A percentile compares a stretch with the other conserved stretches of the same genome.
phyloP scores from a whole-genome alignment of 1,284 basidiomycete species.

The Moesziomyces parantarcticus region DNA sequence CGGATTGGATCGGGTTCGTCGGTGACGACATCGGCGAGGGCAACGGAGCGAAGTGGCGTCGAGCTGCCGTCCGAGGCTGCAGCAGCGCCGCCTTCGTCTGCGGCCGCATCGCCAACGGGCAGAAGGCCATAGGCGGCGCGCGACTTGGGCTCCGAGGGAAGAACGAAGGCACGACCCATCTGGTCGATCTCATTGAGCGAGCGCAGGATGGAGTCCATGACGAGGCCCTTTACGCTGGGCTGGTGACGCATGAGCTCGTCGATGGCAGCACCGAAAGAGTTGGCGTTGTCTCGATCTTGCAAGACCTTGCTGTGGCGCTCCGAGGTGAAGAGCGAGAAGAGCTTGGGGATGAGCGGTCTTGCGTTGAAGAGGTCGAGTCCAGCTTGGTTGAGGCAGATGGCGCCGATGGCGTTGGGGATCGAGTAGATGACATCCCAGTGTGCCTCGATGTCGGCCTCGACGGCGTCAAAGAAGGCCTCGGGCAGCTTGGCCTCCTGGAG shows the following conservation, averaged over 20 bases:
- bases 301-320: conserved; percentile 86
- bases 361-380: conserved; percentile 83
- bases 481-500: conserved; percentile 93
- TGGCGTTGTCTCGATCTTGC: conserved; percentile 91
- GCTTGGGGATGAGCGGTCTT: conserved; percentile 81
- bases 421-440: conserved; percentile 82
- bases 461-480: conserved; percentile 84
- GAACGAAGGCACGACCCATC: conserved; percentile 73
- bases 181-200: conserved; percentile 72
- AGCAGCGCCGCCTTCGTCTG: conserved; percentile 20
- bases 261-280: conserved; percentile 85
- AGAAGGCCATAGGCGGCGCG: conserved; percentile 50
- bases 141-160: conserved; percentile 37
- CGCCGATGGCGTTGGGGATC: conserved; percentile 94
- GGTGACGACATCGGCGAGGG: conserved; percentile 52
- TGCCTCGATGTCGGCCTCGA: conserved; percentile 83
- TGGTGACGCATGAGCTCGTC: conserved; percentile 98
- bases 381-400: conserved; percentile 90
- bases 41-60: conserved; percentile 24
- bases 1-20: conserved; percentile 55
- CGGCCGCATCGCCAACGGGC: conserved; percentile 21
- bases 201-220: conserved; percentile 68
- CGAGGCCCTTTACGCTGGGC: conserved; percentile 81
- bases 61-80: conserved; percentile 5
- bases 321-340: conserved; percentile 87